Evolutionary conservation across 1,284 basidiomycete genomes (phyloP).

Genomic region (Meira nashicola): DNA sequence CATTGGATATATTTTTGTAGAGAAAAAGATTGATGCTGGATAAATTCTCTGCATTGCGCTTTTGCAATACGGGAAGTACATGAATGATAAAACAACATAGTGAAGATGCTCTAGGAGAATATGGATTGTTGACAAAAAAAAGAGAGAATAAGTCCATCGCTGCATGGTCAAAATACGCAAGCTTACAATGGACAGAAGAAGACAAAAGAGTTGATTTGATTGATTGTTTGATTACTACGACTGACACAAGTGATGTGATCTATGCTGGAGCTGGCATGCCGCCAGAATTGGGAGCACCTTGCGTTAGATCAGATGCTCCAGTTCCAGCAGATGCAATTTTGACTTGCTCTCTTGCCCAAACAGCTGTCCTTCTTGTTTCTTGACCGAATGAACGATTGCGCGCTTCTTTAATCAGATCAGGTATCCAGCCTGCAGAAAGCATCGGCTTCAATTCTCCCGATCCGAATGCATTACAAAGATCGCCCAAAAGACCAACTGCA

Average conservation of each 20-base stretch:
- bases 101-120: background rate
- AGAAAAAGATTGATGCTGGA: background rate
- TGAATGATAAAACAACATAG: background rate
- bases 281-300: no score
- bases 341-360: conserved; percentile 59
- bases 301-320: background rate
- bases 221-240: background rate
- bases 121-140: background rate
- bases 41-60: background rate
- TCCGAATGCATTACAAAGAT: conserved; percentile 74
- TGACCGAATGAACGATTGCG: conserved; percentile 56
- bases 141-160: background rate
- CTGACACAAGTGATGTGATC: background rate
- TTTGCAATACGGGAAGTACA: background rate
- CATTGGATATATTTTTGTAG: background rate
- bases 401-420: conserved; percentile 66
- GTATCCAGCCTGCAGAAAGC: conserved; percentile 76
- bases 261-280: no score
- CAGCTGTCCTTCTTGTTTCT: conserved; percentile 58
- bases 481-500: conserved; percentile 79
- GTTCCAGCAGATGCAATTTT: conserved; percentile 28
- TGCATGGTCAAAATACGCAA: no score
- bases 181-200: background rate
- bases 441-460: conserved; percentile 60
- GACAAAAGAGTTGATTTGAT: background rate